Base-by-base conservation (phyloP, 73 alveolate species). In the Breviolum minutum region DNA sequence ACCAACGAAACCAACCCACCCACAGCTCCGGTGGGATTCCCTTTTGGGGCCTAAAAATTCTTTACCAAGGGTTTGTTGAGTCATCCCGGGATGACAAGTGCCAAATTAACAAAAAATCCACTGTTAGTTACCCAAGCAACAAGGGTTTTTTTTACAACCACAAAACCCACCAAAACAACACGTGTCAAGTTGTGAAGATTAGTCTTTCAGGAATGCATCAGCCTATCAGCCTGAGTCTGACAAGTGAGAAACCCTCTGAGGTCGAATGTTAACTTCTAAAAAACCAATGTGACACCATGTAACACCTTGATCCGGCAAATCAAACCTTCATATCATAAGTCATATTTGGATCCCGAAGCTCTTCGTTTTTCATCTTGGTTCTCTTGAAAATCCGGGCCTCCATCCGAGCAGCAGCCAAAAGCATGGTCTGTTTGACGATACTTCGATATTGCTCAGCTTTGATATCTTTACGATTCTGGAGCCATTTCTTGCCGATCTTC, bases 321-420 rank as follows among this genome's bases (percentile, higher is more conserved):
- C 77, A 17, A 22, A 22, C 24, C 24, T 14, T 17, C 17, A 68
- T 68, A 68, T 68, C 2, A 68, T 68, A 1, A 17, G 17, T 68
- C 24, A 68, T 68, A 68, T 68, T 68, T 68, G 77, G 24, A 68
- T 11, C 74, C 74, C 0, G 54, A 40, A 40, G 54, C 54, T 40
- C 54, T 40, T 40, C 54, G 54, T 40, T 66, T 17, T 66, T 17
- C 74, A 66, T 40, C 54, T 40, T 40, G 5, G 54, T 40, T 68
- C 77, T 68, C 54, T 40, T 40, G 54, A 40, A 40, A 40, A 40
- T 22, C 4, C 77, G 66, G 17, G 90, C 84, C 96, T 92, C 97
- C 97, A 92, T 92, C 80, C 76, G 54, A 80, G 97, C 97, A 0
- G 97, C 97, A 8, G 97, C 97, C 62, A 92, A n/a, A 11, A 92